These are phyloP conservation scores for Tetrapisispora iriomotensis DNA, from an alignment of 805 yeast genomes.

Conservation along the genomic window DNA sequence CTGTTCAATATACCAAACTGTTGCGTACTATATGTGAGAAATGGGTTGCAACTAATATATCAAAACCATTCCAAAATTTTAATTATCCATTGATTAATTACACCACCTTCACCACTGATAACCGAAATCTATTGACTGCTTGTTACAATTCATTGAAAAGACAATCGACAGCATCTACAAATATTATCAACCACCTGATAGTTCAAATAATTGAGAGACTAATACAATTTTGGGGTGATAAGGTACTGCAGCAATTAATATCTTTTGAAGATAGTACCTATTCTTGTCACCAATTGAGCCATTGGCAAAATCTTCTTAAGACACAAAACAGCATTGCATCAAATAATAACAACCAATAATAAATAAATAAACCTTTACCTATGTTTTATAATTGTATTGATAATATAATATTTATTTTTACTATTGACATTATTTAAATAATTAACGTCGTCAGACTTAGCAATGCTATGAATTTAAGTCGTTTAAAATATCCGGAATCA, in stretches of 20 bases:
- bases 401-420: too few relatives aligned
- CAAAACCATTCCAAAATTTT: too few relatives aligned
- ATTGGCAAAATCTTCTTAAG: conserved; percentile 11
- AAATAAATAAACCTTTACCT: background rate
- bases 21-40: conserved; percentile 5
- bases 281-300: conserved; percentile 18
- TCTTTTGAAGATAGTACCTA: conserved; percentile 16
- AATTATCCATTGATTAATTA: conserved; percentile 17
- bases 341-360: background rate
- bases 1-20: background rate
- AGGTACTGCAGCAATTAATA: conserved; percentile 16
- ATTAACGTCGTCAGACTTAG: too few relatives aligned
- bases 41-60: too few relatives aligned
- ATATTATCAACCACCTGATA: conserved; percentile 13
- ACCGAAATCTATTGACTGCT: conserved; percentile 11
- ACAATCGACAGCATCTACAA: conserved; percentile 6
- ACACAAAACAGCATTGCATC: background rate
- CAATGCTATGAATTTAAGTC: too few relatives aligned
- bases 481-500: too few relatives aligned
- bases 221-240: conserved; percentile 21
- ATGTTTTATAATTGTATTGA: too few relatives aligned
- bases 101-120: conserved; percentile 8
- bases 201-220: conserved; percentile 14
- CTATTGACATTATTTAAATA: too few relatives aligned
- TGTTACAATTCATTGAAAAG: conserved; percentile 15